Base-by-base conservation (phyloP, 2,329 filamentous ascomycete species). In the Paraphaeosphaeria sporulosa region DNA sequence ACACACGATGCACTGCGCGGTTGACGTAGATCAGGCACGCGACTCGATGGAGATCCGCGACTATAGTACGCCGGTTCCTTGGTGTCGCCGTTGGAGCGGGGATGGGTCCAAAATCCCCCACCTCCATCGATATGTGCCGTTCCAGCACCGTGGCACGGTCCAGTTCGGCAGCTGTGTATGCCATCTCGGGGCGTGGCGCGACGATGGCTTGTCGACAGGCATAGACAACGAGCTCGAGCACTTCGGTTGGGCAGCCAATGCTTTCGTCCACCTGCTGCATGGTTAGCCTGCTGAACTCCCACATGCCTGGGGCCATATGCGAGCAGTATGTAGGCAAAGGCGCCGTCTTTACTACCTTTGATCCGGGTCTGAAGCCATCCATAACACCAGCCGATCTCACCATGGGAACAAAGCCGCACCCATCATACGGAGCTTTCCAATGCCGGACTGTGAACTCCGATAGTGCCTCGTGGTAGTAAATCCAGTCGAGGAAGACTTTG, bases 1-100 rank as follows among this genome's bases (percentile, higher is more conserved):
- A 64, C 40, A 62, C 53, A 25, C 48, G 27, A 58, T 64, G 57
- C 42, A 62, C 54, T 23, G 59, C 59, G 7, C 59, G 57, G 42
- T 62, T 62, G 54, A 62, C 57, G 49, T 64, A 64, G 43, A 64
- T 60, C 51, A 64, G 60, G 56, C 52, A 60, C 27, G 62, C 62
- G 34, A 64, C 1, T 40, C 57, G 57, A 53, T 64, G 62, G 50
- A 64, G 56, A 56, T 62, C 53, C 10, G 59, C 59, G 23, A 64
- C 49, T 52, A 62, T 62, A 27, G 59, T 60, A 56, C 53, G 54
- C 44, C 59, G 59, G 47, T 62, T 38, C 48, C 38, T 63, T 19
- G 50, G 44, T 60, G 43, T 60, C 54, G 50, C 50, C 36, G 40
- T 46, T 57, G 23, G 44, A 48, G 30, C 50, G 36, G 36, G 58